Evolutionary conservation across 23 red algal genomes (phyloP).

Genomic region (Porphyridium purpureum): DNA sequence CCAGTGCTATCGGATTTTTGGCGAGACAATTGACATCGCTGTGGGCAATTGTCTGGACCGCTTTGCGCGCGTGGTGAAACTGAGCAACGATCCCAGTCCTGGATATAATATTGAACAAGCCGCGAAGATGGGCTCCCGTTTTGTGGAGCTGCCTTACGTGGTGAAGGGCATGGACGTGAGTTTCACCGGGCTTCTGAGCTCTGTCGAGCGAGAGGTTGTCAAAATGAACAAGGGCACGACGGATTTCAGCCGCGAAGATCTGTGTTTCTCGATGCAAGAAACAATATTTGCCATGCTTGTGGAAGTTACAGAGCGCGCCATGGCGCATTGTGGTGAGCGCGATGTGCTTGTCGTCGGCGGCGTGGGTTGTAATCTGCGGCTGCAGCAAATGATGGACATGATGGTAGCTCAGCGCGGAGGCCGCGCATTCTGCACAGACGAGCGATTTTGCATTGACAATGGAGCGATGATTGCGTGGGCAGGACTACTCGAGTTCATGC

Average conservation of each 20-base stretch:
- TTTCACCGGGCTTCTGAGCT: slow-evolving; percentile 87
- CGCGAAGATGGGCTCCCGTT: slow-evolving; percentile 32
- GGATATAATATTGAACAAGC: slow-evolving; percentile 90
- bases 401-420: slow-evolving; percentile 73
- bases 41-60: slow-evolving; percentile 99
- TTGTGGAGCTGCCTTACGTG: slow-evolving; percentile 74
- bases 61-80: slow-evolving; percentile 76
- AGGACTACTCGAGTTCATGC: slow-evolving; percentile 43
- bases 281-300: slow-evolving; percentile 98
- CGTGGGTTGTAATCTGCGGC: slow-evolving; percentile 89
- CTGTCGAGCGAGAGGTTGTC: slow-evolving; percentile 39
- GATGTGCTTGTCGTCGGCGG: slow-evolving; percentile 95
- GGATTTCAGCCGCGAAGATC: slow-evolving; percentile 40
- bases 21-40: slow-evolving; percentile 99
- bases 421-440: slow-evolving; percentile 77
- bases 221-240: slow-evolving; percentile 3
- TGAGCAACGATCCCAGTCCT: slow-evolving; percentile 80
- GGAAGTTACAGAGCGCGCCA: slow-evolving; percentile 93
- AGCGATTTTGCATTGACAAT: slow-evolving; percentile 99
- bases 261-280: slow-evolving; percentile 95
- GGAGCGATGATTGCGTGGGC: slow-evolving; percentile 98
- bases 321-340: slow-evolving; percentile 78
- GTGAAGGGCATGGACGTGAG: slow-evolving; percentile 99
- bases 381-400: slow-evolving; percentile 78
- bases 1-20: slow-evolving; percentile 93